Evolutionary conservation across 768 basidiomycete species (phyloP).

Genomic region (Podaxis rugospora): DNA sequence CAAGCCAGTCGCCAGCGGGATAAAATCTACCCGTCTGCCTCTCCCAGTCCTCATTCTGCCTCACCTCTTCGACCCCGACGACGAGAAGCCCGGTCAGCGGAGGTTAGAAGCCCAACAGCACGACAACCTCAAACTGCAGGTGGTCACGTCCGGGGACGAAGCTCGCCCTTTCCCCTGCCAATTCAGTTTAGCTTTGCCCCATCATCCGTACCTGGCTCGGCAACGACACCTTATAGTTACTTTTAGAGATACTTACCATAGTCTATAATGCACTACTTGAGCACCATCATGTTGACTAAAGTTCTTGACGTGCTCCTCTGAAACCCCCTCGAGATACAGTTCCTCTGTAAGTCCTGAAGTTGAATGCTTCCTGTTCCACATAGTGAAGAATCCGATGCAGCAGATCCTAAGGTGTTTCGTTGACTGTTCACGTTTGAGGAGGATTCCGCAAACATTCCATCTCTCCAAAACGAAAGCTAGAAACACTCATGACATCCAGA

Average conservation of each 20-base stretch:
- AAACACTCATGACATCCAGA: too few relatives aligned
- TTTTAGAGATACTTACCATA: background rate
- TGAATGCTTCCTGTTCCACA: too few relatives aligned
- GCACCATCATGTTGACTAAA: too few relatives aligned
- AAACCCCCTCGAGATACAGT: too few relatives aligned
- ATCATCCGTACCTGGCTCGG: conserved; percentile 5
- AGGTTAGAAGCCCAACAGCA: background rate
- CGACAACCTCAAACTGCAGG: background rate
- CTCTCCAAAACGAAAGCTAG: too few relatives aligned
- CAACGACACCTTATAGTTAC: conserved; percentile 1
- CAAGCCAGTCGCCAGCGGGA: background rate
- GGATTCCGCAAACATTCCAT: too few relatives aligned
- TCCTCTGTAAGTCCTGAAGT: too few relatives aligned
- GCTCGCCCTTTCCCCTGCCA: conserved; percentile 3
- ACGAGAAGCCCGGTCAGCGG: background rate
- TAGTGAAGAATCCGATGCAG: too few relatives aligned
- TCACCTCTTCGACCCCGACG: background rate
- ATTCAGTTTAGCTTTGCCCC: conserved; percentile 5
- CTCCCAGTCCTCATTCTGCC: background rate
- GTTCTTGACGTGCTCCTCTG: too few relatives aligned
- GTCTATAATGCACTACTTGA: too few relatives aligned
- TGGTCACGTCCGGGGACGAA: background rate
- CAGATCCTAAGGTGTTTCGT: too few relatives aligned
- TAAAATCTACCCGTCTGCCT: background rate
- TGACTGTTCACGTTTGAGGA: too few relatives aligned